Evolutionary conservation across 768 basidiomycete species (phyloP).

Genomic region (Scleroderma bovista): DNA sequence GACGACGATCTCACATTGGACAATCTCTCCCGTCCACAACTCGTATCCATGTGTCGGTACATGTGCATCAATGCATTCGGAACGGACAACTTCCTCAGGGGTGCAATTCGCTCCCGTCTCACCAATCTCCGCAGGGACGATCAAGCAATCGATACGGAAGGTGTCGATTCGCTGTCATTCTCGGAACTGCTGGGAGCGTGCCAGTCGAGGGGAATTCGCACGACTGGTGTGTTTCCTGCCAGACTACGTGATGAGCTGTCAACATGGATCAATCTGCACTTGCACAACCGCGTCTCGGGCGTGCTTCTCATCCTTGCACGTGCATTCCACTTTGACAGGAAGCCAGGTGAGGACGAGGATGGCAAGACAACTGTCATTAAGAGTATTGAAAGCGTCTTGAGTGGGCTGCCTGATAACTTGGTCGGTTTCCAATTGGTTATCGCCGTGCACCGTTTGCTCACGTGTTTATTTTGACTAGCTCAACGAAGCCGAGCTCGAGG

Average conservation of each 20-base stretch:
- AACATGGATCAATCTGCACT: conserved; percentile 90
- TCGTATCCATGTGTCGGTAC: conserved; percentile 95
- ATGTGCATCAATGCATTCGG: conserved; percentile 99
- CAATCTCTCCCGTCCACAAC: conserved; percentile 96
- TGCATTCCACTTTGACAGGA: conserved; percentile 89
- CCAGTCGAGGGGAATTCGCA: conserved; percentile 90
- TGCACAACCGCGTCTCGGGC: conserved; percentile 88
- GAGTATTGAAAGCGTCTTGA: conserved; percentile 85
- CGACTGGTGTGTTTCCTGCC: conserved; percentile 80
- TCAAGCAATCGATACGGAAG: conserved; percentile 86
- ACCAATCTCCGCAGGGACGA: conserved; percentile 86
- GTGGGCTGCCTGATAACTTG: conserved; percentile 89
- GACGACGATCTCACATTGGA: conserved; percentile 97
- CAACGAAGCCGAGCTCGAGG: conserved; percentile 95
- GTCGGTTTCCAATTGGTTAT: conserved; percentile 39
- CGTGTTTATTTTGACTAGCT: conserved; percentile 45
- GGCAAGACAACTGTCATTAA: conserved; percentile 77
- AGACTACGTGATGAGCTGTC: conserved; percentile 83
- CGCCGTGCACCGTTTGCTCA: background rate
- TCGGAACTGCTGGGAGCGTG: conserved; percentile 90
- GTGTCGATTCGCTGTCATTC: conserved; percentile 85
- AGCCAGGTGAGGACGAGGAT: conserved; percentile 67
- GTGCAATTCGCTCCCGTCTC: conserved; percentile 80
- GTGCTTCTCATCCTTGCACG: conserved; percentile 90
- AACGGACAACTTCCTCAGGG: conserved; percentile 96